Percentiles rank a stretch among this genome's conserved stretches.
phyloP scores from a whole-genome alignment of 164 flowering plant genomes.

The Tetracentron sinense region DNA sequence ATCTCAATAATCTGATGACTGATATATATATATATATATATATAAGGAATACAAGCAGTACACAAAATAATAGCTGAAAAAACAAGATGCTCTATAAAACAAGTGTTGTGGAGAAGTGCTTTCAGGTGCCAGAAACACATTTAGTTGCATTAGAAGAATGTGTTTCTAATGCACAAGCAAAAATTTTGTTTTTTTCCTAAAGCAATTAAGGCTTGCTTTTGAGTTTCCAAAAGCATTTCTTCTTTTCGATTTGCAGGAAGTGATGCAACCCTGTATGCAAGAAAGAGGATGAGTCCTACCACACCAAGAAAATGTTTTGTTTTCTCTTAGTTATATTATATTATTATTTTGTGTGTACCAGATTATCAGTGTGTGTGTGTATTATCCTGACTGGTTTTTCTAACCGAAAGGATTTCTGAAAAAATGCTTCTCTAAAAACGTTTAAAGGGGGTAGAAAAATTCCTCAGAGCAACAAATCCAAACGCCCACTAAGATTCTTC shows the following conservation, averaged over 20 bases:
- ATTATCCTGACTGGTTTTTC: background rate
- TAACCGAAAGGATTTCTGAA: no score
- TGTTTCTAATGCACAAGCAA: background rate
- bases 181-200: no score
- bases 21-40: no score
- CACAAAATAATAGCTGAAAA: no score
- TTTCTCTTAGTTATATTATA: no score
- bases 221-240: background rate
- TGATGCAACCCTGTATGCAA: background rate
- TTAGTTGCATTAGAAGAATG: background rate
- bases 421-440: no score
- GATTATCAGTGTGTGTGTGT: no score
- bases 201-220: background rate
- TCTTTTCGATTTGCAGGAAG: background rate
- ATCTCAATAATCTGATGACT: no score
- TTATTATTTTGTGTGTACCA: no score
- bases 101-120: no score
- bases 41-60: background rate
- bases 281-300: background rate
- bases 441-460: background rate
- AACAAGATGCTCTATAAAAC: no score
- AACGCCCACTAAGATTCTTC: no score
- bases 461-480: background rate
- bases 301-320: background rate
- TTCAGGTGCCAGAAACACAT: background rate